Evolutionary conservation across 768 basidiomycete genomes (phyloP), one percentile per base, ranked within the genome.

Genomic region (Erythrobasidium yunnanense): DNA sequence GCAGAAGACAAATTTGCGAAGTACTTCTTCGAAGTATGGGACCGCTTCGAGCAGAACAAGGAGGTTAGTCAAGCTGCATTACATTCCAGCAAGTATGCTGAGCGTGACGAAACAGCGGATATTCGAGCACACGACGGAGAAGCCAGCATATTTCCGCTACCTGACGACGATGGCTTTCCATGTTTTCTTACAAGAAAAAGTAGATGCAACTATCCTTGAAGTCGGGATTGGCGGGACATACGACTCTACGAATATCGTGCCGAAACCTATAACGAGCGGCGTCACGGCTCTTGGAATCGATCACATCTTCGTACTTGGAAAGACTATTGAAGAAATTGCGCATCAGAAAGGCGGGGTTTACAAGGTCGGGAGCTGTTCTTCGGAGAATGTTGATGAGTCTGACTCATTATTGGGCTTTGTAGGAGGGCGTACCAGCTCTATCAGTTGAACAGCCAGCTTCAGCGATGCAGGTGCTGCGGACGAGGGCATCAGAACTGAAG

Each of bases 21-120:
- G 73, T 95, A 86, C 75, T 97, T 97, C 78, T 99, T 90, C 72
- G 87, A 96, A 71, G 87, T 97, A 0, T 99, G 93, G 93, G 87
- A 96, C 73, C 82, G 80, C 66, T 79, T 96, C 7, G 80, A 85
- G 54, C 71, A 75, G 45, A 86, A 87, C 69, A 77, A 81, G 35
- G 75, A 77, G 71, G 90, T 91, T 72, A 45, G 79, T 74, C 8
- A 4, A n/a, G n/a, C n/a, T n/a, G n/a, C n/a, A n/a, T n/a, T n/a
- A n/a, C n/a, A n/a, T n/a, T n/a, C n/a, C n/a, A n/a, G n/a, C n/a
- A n/a, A n/a, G n/a, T n/a, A n/a, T n/a, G n/a, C n/a, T n/a, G n/a
- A n/a, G n/a, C n/a, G n/a, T n/a, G n/a, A n/a, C 22, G 35, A 8
- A n/a, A 4, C 84, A 79, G 81, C 73, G 78, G 75, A 72, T 73